phyloP scores from a whole-genome alignment of 2,329 filamentous ascomycete genomes.

The Clonostachys rhizophaga region DNA sequence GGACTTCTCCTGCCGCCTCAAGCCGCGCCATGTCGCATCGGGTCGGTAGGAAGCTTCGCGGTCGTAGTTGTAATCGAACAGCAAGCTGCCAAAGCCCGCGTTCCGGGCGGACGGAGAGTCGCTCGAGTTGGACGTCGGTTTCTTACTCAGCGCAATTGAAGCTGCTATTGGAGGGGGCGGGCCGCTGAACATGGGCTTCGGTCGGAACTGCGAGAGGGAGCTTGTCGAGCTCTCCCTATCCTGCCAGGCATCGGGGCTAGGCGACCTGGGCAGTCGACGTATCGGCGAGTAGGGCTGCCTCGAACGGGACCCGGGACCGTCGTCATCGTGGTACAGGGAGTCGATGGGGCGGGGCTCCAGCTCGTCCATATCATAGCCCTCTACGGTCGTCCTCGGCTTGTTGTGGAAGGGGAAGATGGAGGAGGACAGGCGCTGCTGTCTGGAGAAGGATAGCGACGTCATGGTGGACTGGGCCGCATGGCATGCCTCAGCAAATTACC shows the following conservation, averaged over 20 bases:
- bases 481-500: too few species aligned
- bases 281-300: neutral
- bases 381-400: slow-evolving; percentile 7
- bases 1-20: slow-evolving; percentile 38
- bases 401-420: neutral
- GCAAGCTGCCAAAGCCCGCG: slow-evolving; percentile 15
- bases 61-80: slow-evolving; percentile 27
- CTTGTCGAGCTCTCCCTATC: slow-evolving; percentile 13
- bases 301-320: slow-evolving; percentile 1
- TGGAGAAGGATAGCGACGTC: too few species aligned
- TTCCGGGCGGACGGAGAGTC: slow-evolving; percentile 4
- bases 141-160: slow-evolving; percentile 25
- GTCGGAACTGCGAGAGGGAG: slow-evolving; percentile 21
- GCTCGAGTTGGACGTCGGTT: neutral
- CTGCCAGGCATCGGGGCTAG: slow-evolving; percentile 8
- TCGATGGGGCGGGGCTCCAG: slow-evolving; percentile 29
- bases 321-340: slow-evolving; percentile 9
- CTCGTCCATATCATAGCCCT: slow-evolving; percentile 28
- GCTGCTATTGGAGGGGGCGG: slow-evolving; percentile 46
- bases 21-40: slow-evolving; percentile 40
- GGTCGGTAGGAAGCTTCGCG: slow-evolving; percentile 12
- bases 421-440: too few species aligned
- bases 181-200: slow-evolving; percentile 34
- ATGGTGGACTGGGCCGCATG: too few species aligned
- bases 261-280: neutral